Base-by-base conservation (phyloP, 331 rosid genomes). In the Dryas integrifolia region DNA sequence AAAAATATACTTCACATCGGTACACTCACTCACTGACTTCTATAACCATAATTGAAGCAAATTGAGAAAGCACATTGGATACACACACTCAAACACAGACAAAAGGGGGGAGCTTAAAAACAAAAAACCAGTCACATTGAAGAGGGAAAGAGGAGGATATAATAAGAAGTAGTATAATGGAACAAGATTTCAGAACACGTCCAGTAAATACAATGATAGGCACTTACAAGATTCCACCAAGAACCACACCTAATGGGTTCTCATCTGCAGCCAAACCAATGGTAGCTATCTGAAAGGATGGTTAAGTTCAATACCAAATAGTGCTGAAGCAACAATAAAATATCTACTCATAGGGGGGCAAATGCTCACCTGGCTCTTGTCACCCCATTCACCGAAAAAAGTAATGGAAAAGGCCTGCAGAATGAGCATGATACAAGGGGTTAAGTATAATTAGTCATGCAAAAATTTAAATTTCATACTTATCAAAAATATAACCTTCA, bases 361-460 rank as follows among this genome's bases (percentile, higher is more conserved):
- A 48, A 79, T 50, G 40, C 82, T 85, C 74, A 92, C 99, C 96
- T 95, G 99, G 79, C 99, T 95, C 85, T 85, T 95, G 89, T 95
- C 98, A 65, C 98, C 98, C 99, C 98, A 92, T 82, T 95, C 99
- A 59, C 99, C 98, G 8, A 95, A 95, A 72, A 95, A 95, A 0
- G 86, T 92, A 82, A 95, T 87, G 48, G 99, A 95, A 87, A 95
- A 95, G 77, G 98, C 99, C 98, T 95, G 86, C 56, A 75, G 40
- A 39, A 77, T 56, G 68, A 76, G 68, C 63, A 74, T 35, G 51
- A 72, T 68, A 65, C 77, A 77, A 56, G 46, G 41, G 50, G 76
- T 83, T 66, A 81, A 58, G 43, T 58, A 30, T 47, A 11, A 6
- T 74, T 30, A 52, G 48, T 51, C 53, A 71, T 66, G 72, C 47